These are phyloP conservation scores for Clarireedia homoeocarpa DNA, from an alignment of 2,329 filamentous ascomycete species.

Conservation along the genomic window DNA sequence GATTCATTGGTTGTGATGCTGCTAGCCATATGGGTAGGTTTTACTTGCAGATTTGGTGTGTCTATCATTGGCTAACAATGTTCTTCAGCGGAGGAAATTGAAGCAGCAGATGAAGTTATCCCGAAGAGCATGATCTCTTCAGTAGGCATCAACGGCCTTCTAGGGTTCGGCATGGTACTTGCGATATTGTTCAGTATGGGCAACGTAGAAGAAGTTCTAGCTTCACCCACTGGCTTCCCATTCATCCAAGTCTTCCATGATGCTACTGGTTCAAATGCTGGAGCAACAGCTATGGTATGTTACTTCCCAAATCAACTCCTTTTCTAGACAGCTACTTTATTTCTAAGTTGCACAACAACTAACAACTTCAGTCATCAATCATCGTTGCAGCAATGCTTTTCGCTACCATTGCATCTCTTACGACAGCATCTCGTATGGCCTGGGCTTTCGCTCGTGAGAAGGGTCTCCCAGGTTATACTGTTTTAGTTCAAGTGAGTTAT, in stretches of 20 bases:
- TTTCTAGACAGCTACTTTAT: no score
- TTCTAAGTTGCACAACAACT: background rate
- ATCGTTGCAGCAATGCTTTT: slow-evolving; percentile 2
- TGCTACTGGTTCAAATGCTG: background rate
- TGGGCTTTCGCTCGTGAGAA: slow-evolving; percentile 8
- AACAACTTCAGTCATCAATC: slow-evolving; percentile 10
- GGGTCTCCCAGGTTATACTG: background rate
- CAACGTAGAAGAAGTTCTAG: background rate
- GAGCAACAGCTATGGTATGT: slow-evolving; percentile 2
- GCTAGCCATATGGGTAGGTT: background rate
- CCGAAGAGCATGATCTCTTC: slow-evolving; percentile 8
- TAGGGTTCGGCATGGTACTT: slow-evolving; percentile 11
- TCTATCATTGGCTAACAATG: background rate
- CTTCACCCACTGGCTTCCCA: slow-evolving; percentile 1
- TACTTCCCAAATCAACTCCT: no score
- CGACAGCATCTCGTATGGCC: slow-evolving; percentile 6
- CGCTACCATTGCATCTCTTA: background rate
- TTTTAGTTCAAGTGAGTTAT: background rate
- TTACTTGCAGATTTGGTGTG: no score
- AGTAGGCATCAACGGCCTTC: slow-evolving; percentile 3
- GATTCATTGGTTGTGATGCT: background rate
- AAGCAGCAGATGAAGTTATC: slow-evolving; percentile 4
- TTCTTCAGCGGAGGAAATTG: slow-evolving; percentile 9
- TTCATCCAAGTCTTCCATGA: slow-evolving; percentile 4
- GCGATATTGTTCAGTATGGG: slow-evolving; percentile 8